phyloP scores from a whole-genome alignment of 805 yeast species.

The Metschnikowia reukaufii region DNA sequence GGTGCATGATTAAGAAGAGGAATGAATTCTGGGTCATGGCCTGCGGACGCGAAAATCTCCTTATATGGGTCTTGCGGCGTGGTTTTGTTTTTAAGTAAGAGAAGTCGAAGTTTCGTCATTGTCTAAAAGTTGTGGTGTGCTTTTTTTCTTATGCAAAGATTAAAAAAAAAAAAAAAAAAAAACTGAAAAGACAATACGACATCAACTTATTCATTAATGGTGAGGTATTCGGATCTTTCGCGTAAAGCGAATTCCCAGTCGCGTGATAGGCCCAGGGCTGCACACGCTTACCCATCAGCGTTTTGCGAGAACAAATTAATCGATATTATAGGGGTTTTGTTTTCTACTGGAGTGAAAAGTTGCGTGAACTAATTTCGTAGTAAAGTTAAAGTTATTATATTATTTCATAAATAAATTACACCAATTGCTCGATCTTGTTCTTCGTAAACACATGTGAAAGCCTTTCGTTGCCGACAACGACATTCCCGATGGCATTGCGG shows the following conservation, averaged over 20 bases:
- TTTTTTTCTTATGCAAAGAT: too few species aligned
- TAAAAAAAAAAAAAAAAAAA: too few species aligned
- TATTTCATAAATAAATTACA: conserved; percentile 1
- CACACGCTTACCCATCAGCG: too few species aligned
- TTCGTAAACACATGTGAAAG: conserved; percentile 35
- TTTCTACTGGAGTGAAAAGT: too few species aligned
- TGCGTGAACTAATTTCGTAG: too few species aligned
- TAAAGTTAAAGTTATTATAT: too few species aligned
- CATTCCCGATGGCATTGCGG: conserved; percentile 40
- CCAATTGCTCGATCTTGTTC: conserved; percentile 1
- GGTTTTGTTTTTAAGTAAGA: conserved; percentile 72
- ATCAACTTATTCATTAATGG: neutral
- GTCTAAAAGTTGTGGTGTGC: neutral
- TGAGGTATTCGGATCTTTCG: neutral
- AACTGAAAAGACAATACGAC: neutral
- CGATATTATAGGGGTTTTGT: too few species aligned
- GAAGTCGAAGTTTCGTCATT: conserved; percentile 24
- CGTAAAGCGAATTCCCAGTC: neutral
- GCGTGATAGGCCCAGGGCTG: conserved; percentile 13
- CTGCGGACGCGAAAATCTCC: conserved; percentile 35
- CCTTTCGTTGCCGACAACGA: conserved; percentile 46
- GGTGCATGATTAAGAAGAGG: conserved; percentile 74
- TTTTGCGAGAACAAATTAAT: neutral
- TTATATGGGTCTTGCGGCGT: conserved; percentile 68
- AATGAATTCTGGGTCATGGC: conserved; percentile 53